Conservation (phyloP, 164 flowering plant species). For the Sextonia rubra region DNA sequence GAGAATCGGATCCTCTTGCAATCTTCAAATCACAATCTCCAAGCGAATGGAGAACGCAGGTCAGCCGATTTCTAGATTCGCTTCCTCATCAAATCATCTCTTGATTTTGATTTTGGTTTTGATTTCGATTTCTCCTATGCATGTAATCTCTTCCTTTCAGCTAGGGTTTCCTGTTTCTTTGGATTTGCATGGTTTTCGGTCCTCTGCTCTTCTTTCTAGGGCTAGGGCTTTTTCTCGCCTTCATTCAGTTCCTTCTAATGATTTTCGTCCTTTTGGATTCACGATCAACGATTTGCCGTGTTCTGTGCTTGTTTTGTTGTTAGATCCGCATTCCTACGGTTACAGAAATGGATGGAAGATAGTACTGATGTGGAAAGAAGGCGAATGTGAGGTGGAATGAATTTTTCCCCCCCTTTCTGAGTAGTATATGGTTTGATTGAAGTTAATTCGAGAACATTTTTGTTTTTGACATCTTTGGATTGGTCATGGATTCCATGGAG, state of each 20-base stretch:
- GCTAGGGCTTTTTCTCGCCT: neutral
- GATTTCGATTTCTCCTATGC: neutral
- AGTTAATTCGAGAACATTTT: too few species aligned
- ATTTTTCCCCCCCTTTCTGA: too few species aligned
- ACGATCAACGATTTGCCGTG: neutral
- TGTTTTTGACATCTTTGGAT: too few species aligned
- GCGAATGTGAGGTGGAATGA: neutral
- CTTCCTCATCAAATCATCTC: neutral
- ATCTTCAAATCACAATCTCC: neutral
- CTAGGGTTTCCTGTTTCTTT: neutral
- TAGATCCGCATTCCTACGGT: neutral
- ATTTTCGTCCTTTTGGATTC: neutral
- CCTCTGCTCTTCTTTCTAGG: neutral
- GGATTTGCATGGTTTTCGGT: neutral
- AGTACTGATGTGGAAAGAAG: neutral
- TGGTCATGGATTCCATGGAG: too few species aligned
- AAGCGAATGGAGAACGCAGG: constrained; percentile 4
- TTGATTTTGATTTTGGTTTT: neutral
- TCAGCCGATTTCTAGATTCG: neutral
- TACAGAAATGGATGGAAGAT: neutral
- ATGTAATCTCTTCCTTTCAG: neutral
- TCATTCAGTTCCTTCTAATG: neutral
- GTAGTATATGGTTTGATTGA: too few species aligned
- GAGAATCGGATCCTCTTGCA: neutral
- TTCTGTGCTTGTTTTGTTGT: neutral